Percentiles rank a stretch among this genome's conserved stretches.
These are phyloP conservation scores for Dillenia turbinata DNA, from an alignment of 164 flowering plant species.

Conservation along the genomic window DNA sequence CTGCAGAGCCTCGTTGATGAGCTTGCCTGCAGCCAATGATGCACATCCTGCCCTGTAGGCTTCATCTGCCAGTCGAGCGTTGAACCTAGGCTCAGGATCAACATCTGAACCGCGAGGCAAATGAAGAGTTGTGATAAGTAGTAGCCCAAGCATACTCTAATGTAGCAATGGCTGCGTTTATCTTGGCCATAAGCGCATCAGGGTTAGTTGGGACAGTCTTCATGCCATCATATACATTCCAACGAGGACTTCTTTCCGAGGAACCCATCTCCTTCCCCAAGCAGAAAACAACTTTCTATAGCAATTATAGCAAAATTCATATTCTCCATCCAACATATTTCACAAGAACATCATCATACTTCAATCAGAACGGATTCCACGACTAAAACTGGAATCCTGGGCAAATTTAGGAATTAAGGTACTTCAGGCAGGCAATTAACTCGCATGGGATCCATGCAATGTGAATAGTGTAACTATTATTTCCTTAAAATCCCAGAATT, in stretches of 20 bases:
- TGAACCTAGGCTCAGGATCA: constrained; percentile 19
- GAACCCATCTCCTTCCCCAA: constrained; percentile 23
- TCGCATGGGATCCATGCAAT: too few relatives aligned
- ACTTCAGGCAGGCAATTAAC: too few relatives aligned
- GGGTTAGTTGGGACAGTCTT: constrained; percentile 45
- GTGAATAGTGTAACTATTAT: too few relatives aligned
- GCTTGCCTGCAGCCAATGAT: constrained; percentile 63
- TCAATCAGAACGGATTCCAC: too few relatives aligned
- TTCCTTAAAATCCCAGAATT: too few relatives aligned
- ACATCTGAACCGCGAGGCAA: not conserved
- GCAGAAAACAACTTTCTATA: too few relatives aligned
- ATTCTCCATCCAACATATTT: too few relatives aligned
- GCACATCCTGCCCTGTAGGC: constrained; percentile 72
- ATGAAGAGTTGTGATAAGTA: constrained; percentile 29
- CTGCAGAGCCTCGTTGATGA: constrained; percentile 58
- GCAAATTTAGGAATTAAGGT: too few relatives aligned
- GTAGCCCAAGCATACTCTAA: constrained; percentile 61
- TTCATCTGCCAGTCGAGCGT: constrained; percentile 59
- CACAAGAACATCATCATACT: too few relatives aligned
- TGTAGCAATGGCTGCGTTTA: constrained; percentile 53
- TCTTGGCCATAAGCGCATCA: constrained; percentile 72
- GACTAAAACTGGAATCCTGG: too few relatives aligned
- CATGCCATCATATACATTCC: constrained; percentile 61
- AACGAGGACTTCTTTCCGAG: constrained; percentile 19
- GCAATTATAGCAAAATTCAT: too few relatives aligned